These are phyloP conservation scores for Passalora sequoiae DNA, from an alignment of 2,329 filamentous ascomycete species.

Conservation along the genomic window DNA sequence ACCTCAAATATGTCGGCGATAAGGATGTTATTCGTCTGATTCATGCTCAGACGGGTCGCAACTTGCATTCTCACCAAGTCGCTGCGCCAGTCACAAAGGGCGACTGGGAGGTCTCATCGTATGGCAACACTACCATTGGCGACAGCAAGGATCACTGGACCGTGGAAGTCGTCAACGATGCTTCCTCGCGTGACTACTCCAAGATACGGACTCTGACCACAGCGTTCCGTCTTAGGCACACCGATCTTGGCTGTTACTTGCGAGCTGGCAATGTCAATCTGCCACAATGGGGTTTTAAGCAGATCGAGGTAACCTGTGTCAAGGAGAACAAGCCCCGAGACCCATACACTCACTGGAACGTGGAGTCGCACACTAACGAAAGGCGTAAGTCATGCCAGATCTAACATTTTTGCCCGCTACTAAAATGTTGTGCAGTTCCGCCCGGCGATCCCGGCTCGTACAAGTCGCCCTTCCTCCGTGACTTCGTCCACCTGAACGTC, in stretches of 20 bases:
- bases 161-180: constrained; percentile 85
- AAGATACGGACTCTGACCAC: constrained; percentile 88
- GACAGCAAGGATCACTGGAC: constrained; percentile 98
- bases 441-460: constrained; percentile 84
- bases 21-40: constrained; percentile 77
- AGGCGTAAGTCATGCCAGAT: constrained; percentile 60
- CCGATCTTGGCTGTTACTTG: constrained; percentile 81
- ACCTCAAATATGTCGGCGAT: constrained; percentile 70
- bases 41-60: constrained; percentile 91
- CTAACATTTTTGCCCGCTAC: constrained; percentile 8
- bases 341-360: constrained; percentile 97
- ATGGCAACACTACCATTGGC: constrained; percentile 90
- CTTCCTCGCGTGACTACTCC: constrained; percentile 76
- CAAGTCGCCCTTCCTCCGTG: constrained; percentile 94
- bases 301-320: constrained; percentile 93
- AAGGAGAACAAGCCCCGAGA: constrained; percentile 91
- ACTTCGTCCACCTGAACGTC: constrained; percentile 96
- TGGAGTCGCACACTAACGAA: constrained; percentile 91
- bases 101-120: constrained; percentile 89
- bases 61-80: constrained; percentile 91
- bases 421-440: constrained; percentile 59
- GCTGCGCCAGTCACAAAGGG: constrained; percentile 82
- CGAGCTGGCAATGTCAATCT: constrained; percentile 93
- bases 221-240: constrained; percentile 81
- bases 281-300: constrained; percentile 99